A percentile compares a stretch with the other conserved stretches of the same genome.
Evolutionary conservation across 495 filamentous ascomycete species (phyloP).

Genomic region (Collariella sp.): DNA sequence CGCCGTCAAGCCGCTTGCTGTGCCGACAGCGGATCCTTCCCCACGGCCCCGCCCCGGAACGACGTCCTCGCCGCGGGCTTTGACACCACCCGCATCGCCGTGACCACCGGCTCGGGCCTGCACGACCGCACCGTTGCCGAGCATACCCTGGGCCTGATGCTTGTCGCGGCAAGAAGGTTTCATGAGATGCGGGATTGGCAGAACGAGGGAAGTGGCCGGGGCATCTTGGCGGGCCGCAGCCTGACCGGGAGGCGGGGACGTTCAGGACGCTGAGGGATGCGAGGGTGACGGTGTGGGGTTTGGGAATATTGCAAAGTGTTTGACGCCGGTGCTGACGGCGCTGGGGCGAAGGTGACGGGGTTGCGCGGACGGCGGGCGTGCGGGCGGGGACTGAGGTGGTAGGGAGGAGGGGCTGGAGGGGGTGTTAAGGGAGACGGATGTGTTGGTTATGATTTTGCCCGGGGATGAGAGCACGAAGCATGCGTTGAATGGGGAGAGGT

Average conservation of each 20-base stretch:
- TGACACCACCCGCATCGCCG: constrained; percentile 30
- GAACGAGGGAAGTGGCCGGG: constrained; percentile 43
- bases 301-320: constrained; percentile 74
- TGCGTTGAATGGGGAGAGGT: constrained; percentile 57
- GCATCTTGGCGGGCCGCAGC: constrained; percentile 50
- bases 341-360: constrained; percentile 42
- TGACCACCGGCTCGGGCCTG: constrained; percentile 52
- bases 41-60: constrained; percentile 23
- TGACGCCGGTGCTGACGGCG: constrained; percentile 59
- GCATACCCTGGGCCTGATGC: constrained; percentile 46
- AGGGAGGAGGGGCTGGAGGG: constrained; percentile 40
- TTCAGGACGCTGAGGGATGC: constrained; percentile 51
- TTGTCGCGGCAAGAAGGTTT: constrained; percentile 43
- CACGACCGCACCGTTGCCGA: constrained; percentile 55
- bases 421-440: constrained; percentile 58
- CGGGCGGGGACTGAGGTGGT: constrained; percentile 47
- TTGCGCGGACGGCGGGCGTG: constrained; percentile 49
- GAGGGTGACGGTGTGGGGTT: constrained; percentile 57
- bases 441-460: constrained; percentile 70
- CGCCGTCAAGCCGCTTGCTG: background rate
- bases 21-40: background rate
- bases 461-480: constrained; percentile 57
- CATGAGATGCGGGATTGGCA: constrained; percentile 53
- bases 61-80: constrained; percentile 52
- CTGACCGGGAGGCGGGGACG: constrained; percentile 35